Evolutionary conservation across 257 asterid species (phyloP), one percentile per base, ranked within the genome.

Genomic region (Capsicum chinense): DNA sequence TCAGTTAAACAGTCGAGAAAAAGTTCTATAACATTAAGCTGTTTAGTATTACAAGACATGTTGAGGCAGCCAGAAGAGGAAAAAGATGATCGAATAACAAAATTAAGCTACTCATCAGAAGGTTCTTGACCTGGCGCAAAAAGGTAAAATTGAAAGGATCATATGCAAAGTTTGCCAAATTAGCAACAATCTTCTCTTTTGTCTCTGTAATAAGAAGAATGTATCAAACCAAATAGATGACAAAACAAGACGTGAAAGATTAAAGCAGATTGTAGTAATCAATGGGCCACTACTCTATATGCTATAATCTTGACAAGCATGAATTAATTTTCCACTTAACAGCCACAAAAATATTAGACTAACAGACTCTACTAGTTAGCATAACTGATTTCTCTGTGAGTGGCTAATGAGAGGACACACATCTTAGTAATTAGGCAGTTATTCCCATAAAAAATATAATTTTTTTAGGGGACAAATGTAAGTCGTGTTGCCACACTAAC

Each of bases 1-100:
- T 95, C 99, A 1, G 97, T 94, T 81, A 94, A 81, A 91, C 98
- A 94, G 93, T 95, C 99, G 74, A 95, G 89, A 83, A 95, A 95
- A 84, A 93, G 98, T 88, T 95, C 99, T 88, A 95, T 87, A 69
- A 93, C 92, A 86, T 95, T 94, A 83, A 96, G 97, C 98, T 94
- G 98, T 89, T 83, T 48, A 79, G 37, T 56, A 85, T 81, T 56
- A 42, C 60, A 33, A 85, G 44, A 19, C 10, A 44, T 21, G 69
- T 64, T 88, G 54, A 82, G 59, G 83, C 66, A 16, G 58, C 54
- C 71, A 44, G 80, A 6, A 64, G 19, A 74, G 35, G 35, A 52
- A 52, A 13, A 68, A 15, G 9, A 48, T 70, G 52, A 68, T 63
- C 73, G 8, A 80, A 35, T 16, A 81, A 48, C 21, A 69, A 69